These are phyloP conservation scores for Chamaenerion angustifolium DNA, from an alignment of 345 rosid species.

Conservation along the genomic window DNA sequence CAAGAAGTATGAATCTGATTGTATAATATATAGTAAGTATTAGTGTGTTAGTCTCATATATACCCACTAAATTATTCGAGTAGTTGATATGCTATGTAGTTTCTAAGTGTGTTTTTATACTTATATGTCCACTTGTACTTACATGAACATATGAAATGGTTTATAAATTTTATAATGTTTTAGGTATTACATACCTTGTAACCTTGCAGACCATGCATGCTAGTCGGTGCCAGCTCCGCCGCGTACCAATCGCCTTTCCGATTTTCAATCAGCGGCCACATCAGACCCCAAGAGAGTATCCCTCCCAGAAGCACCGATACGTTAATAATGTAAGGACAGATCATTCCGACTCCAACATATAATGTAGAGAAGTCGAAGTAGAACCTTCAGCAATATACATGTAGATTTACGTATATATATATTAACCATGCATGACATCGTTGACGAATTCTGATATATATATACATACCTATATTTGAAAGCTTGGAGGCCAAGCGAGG, in stretches of 20 bases:
- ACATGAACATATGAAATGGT: too few species aligned
- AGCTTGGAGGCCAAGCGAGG: constrained; percentile 14
- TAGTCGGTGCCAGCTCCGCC: constrained; percentile 2
- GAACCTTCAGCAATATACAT: constrained; percentile 5
- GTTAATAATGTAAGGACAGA: constrained; percentile 13
- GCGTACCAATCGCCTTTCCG: constrained; percentile 9
- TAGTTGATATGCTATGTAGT: too few species aligned
- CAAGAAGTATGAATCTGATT: too few species aligned
- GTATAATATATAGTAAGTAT: too few species aligned
- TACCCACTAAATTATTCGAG: too few species aligned
- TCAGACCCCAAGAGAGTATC: constrained; percentile 15
- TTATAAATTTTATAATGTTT: too few species aligned
- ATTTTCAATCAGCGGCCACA: constrained; percentile 17
- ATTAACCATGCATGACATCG: too few species aligned
- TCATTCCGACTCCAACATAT: constrained; percentile 12
- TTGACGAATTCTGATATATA: too few species aligned
- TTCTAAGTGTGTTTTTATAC: too few species aligned
- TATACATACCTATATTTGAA: constrained; percentile 4
- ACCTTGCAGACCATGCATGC: constrained; percentile 13
- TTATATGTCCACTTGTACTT: too few species aligned
- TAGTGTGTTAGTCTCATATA: too few species aligned
- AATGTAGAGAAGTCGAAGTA: constrained; percentile 14
- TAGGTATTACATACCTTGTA: constrained; percentile 8
- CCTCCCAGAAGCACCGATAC: constrained; percentile 11
- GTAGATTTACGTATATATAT: too few species aligned